Evolutionary conservation across 768 basidiomycete genomes (phyloP), one percentile per base, ranked within the genome.

Genomic region (Russula abietina): DNA sequence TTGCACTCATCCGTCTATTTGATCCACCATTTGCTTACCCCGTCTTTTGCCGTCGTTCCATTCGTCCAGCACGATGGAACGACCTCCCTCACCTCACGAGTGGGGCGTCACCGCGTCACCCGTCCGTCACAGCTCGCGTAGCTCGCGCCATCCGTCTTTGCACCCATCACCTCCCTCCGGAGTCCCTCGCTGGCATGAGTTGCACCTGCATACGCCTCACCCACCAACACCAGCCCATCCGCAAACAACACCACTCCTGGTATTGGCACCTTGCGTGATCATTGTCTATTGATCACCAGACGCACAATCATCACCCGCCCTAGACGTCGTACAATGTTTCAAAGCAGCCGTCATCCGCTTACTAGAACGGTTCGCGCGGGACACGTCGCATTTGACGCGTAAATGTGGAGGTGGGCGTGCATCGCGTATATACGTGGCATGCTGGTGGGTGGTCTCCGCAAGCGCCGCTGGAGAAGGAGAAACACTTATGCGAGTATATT

Each of bases 71-170:
- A n/a, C n/a, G n/a, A n/a, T 61, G 62, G 53, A 39, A 57, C 49
- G 36, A 61, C 61, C 57, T 30, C 39, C 41, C 70, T 79, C n/a
- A n/a, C n/a, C n/a, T 9, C 75, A 83, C 36, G 80, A 82, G 46
- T 86, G 82, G 78, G 90, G 86, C 1, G 84, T 85, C 10, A 83
- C 86, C 9, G 87, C 89, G n/a, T n/a, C n/a, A n/a, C n/a, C n/a
- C n/a, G n/a, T n/a, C n/a, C n/a, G n/a, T n/a, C n/a, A n/a, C n/a
- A n/a, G n/a, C 10, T 83, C 28, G 87, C 36, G 80, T 92, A 46
- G 76, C 88, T 6, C 83, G 89, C 11, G 78, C 93, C 55, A 82
- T 86, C 45, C 81, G 83, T n/a, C 85, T 90, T 0, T 76, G 82
- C 3, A 69, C 78, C 11, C 88, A 86, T 72, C 74, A 87, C 19